phyloP scores from a whole-genome alignment of 179 eudicot species.

The Heliamphora pulchella region DNA sequence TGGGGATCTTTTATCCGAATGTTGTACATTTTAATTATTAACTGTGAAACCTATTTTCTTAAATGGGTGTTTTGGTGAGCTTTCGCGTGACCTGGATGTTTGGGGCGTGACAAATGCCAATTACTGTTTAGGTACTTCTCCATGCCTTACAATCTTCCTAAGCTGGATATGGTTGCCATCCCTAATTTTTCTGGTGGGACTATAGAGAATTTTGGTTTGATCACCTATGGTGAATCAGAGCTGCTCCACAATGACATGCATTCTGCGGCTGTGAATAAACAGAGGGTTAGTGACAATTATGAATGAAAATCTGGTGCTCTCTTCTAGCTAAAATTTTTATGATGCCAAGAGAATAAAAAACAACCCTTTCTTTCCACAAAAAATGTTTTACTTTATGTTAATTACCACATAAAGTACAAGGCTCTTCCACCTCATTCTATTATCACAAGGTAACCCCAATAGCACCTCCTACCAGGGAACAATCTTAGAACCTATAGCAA shows the following conservation, averaged over 20 bases:
- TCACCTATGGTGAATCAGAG: conserved; percentile 23
- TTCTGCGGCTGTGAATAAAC: conserved; percentile 23
- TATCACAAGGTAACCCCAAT: no score
- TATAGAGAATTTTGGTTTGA: conserved; percentile 32
- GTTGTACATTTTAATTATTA: no score
- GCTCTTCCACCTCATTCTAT: no score
- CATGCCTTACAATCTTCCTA: conserved; percentile 25
- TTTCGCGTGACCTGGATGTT: no score
- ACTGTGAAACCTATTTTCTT: no score
- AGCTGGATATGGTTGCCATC: conserved; percentile 28
- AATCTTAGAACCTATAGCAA: no score
- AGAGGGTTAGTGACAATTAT: conserved; percentile 16
- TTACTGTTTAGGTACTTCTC: conserved; percentile 23
- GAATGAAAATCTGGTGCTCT: background rate
- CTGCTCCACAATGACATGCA: conserved; percentile 21
- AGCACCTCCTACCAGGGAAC: no score
- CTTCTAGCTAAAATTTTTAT: background rate
- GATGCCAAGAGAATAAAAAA: background rate
- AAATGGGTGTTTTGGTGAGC: no score
- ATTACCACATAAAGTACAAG: no score
- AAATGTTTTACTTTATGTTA: background rate
- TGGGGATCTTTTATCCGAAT: no score
- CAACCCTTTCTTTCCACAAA: background rate
- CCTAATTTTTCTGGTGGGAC: conserved; percentile 30
- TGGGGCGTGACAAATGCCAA: background rate